Conservation (phyloP, 768 basidiomycete species). For the Cystofilobasidium macerans region DNA sequence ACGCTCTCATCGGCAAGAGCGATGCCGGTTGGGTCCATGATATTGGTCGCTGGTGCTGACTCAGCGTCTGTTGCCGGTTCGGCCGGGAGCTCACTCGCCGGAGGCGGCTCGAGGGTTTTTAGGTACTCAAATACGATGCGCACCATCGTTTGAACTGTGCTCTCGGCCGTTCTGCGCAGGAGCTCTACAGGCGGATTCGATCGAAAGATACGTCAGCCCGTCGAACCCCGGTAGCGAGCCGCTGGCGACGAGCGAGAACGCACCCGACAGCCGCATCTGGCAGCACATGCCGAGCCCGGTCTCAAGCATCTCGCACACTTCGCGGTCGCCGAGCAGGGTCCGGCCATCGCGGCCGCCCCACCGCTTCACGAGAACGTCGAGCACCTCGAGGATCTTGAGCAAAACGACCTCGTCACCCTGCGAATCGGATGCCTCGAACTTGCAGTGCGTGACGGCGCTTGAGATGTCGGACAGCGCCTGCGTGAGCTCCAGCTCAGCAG, state of each 20-base stretch:
- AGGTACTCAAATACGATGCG: constrained; percentile 68
- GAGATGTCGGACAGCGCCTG: constrained; percentile 67
- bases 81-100: background rate
- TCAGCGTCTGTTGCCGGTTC: background rate
- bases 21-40: constrained; percentile 19
- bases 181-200: constrained; percentile 52
- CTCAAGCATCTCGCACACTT: constrained; percentile 96
- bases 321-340: constrained; percentile 69
- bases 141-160: constrained; percentile 77
- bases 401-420: constrained; percentile 96
- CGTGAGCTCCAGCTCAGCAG: constrained; percentile 12
- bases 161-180: constrained; percentile 73
- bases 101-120: constrained; percentile 28
- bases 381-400: constrained; percentile 78
- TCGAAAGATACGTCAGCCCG: background rate
- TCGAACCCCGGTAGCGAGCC: background rate
- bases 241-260: constrained; percentile 34
- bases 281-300: constrained; percentile 94
- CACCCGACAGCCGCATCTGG: constrained; percentile 90
- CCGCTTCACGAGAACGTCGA: constrained; percentile 63
- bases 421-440: constrained; percentile 93
- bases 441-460: constrained; percentile 83
- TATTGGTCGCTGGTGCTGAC: background rate
- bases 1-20: background rate
- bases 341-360: constrained; percentile 39